phyloP scores from a whole-genome alignment of 192 early-diverging fungal genomes.

The Linnemannia hyalina region DNA sequence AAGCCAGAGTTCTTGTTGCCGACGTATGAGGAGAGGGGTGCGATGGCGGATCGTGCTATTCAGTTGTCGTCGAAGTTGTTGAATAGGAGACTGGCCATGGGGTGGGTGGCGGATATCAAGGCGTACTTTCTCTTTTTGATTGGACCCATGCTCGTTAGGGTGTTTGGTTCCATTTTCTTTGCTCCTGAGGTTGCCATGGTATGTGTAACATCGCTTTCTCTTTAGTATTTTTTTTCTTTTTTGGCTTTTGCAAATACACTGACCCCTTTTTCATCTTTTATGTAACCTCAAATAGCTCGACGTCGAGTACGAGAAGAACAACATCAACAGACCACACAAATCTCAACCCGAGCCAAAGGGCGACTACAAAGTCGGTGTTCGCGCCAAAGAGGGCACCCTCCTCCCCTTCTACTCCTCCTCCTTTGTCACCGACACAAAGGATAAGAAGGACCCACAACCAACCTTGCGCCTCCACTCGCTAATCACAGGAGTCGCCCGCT shows the following conservation, averaged over 20 bases:
- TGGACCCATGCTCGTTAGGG: not conserved
- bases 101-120: not conserved
- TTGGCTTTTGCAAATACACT: not conserved
- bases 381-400: constrained; percentile 32
- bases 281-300: constrained; percentile 8
- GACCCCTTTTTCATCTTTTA: not conserved
- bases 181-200: constrained; percentile 44
- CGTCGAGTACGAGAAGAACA: constrained; percentile 34
- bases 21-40: constrained; percentile 33
- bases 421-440: not conserved
- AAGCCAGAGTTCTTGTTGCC: constrained; percentile 27
- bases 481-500: constrained; percentile 23
- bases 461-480: constrained; percentile 23
- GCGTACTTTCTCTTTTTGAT: not conserved
- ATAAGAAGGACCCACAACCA: not conserved
- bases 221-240: not conserved
- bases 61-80: constrained; percentile 16
- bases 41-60: constrained; percentile 37
- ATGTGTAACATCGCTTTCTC: not conserved
- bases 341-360: constrained; percentile 12
- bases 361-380: constrained; percentile 24
- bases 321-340: constrained; percentile 29
- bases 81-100: constrained; percentile 11
- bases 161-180: not conserved
- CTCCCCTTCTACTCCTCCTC: constrained; percentile 1